These are phyloP conservation scores for Adansonia digitata DNA, from an alignment of 345 rosid species.

Conservation along the genomic window DNA sequence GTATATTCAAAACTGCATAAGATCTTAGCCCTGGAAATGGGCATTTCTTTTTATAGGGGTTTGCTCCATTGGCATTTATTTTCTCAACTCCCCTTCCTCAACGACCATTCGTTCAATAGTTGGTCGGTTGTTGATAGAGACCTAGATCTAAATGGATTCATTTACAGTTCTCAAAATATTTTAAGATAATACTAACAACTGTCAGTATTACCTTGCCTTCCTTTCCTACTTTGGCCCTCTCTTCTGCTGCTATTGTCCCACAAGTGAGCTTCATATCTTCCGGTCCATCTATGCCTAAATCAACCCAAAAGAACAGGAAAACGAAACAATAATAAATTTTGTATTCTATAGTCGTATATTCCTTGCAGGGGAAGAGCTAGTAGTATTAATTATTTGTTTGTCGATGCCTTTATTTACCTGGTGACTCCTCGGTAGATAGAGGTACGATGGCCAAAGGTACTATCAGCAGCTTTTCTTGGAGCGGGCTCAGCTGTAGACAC, in stretches of 20 bases:
- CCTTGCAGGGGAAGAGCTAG: not conserved
- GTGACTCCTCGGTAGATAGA: conserved; percentile 91
- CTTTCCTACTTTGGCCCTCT: conserved; percentile 6
- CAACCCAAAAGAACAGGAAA: not conserved
- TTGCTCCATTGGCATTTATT: not conserved
- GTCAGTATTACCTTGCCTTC: not conserved
- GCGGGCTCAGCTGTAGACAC: conserved; percentile 27
- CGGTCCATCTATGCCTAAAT: conserved; percentile 9
- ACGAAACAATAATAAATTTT: not conserved
- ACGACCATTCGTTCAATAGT: not conserved
- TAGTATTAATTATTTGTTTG: not conserved
- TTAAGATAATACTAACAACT: not conserved
- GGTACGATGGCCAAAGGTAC: conserved; percentile 86
- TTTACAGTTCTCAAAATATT: not conserved
- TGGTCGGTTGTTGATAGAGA: not conserved
- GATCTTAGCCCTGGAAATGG: conserved; percentile 9
- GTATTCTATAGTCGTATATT: not conserved
- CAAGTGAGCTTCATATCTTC: conserved; percentile 10
- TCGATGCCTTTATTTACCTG: conserved; percentile 31
- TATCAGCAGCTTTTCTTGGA: conserved; percentile 47
- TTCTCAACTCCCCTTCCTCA: not conserved
- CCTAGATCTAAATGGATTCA: conserved; percentile 12
- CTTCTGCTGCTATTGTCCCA: conserved; percentile 9
- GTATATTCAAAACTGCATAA: conserved; percentile 6
- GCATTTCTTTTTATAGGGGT: not conserved